A percentile compares a stretch with the other conserved stretches of the same genome.
These are phyloP conservation scores for Neurospora pannonica DNA, from an alignment of 495 filamentous ascomycete species.

Conservation along the genomic window DNA sequence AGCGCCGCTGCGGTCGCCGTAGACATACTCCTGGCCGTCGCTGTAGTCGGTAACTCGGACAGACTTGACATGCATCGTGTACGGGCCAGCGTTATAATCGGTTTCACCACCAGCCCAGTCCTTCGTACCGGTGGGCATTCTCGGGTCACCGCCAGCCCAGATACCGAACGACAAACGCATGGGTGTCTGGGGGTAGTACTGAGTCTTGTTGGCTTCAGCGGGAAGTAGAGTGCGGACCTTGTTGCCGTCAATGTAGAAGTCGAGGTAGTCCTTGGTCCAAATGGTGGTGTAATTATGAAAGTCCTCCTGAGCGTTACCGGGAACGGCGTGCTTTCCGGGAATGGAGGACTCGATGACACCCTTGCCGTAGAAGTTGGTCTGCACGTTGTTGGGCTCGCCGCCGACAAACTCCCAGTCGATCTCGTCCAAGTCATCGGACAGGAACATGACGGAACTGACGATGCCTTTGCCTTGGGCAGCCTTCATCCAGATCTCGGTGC, in stretches of 20 bases:
- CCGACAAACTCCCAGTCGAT: slow-evolving; percentile 87
- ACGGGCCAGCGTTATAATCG: slow-evolving; percentile 61
- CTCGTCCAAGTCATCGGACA: slow-evolving; percentile 81
- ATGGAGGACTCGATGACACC: slow-evolving; percentile 48
- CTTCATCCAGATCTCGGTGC: slow-evolving; percentile 61
- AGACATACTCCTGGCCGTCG: slow-evolving; percentile 58
- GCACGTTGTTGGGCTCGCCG: slow-evolving; percentile 48
- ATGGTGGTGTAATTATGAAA: slow-evolving; percentile 79
- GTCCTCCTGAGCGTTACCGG: slow-evolving; percentile 27
- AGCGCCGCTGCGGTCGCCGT: slow-evolving; percentile 53
- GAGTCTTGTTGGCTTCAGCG: slow-evolving; percentile 51
- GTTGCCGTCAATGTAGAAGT: slow-evolving; percentile 64
- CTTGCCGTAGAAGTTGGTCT: slow-evolving; percentile 86
- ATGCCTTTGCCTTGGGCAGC: slow-evolving; percentile 65
- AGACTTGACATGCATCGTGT: slow-evolving; percentile 65
- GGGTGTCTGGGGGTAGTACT: slow-evolving; percentile 74
- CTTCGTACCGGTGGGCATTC: slow-evolving; percentile 40
- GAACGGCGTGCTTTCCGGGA: slow-evolving; percentile 44
- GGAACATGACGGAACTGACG: slow-evolving; percentile 72
- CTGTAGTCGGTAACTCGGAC: slow-evolving; percentile 59
- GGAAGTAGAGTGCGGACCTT: slow-evolving; percentile 60
- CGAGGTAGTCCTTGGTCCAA: slow-evolving; percentile 64
- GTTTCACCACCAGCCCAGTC: slow-evolving; percentile 76
- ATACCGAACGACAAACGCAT: slow-evolving; percentile 75
- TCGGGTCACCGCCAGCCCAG: slow-evolving; percentile 77